These are phyloP conservation scores for Russula foetens DNA, from an alignment of 768 basidiomycete genomes.

Conservation along the genomic window DNA sequence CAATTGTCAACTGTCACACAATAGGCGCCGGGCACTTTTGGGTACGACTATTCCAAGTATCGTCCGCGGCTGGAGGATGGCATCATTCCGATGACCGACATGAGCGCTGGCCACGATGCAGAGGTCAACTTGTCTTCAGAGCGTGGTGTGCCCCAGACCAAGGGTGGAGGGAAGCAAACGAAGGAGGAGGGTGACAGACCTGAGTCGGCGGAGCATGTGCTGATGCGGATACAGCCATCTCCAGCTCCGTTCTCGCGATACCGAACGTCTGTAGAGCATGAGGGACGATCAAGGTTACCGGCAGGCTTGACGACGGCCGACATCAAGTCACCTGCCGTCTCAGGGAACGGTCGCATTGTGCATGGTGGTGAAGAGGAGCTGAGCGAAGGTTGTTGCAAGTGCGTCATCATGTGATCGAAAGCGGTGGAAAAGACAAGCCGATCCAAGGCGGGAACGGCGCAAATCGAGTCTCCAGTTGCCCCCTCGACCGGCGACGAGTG, in stretches of 20 bases:
- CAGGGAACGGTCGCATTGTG: conserved; percentile 15
- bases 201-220: conserved; percentile 17
- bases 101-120: conserved; percentile 4
- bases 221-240: conserved; percentile 33
- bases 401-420: conserved; percentile 67
- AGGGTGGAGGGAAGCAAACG: not conserved
- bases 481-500: not conserved
- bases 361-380: conserved; percentile 38
- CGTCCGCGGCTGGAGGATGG: conserved; percentile 28
- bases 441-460: not conserved
- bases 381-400: conserved; percentile 68
- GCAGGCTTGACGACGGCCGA: conserved; percentile 13
- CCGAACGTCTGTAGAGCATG: conserved; percentile 16
- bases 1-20: not conserved
- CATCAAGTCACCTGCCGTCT: conserved; percentile 2
- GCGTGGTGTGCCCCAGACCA: not conserved
- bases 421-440: conserved; percentile 2
- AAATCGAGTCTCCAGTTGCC: not conserved
- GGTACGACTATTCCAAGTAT: conserved; percentile 66
- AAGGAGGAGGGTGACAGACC: not conserved
- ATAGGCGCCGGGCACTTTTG: conserved; percentile 80
- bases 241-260: conserved; percentile 64
- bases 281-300: conserved; percentile 15
- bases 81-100: not conserved
- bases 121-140: conserved; percentile 4